Evolutionary conservation across 2,329 filamentous ascomycete genomes (phyloP).

Genomic region (Ceratocystis alfenasii): DNA sequence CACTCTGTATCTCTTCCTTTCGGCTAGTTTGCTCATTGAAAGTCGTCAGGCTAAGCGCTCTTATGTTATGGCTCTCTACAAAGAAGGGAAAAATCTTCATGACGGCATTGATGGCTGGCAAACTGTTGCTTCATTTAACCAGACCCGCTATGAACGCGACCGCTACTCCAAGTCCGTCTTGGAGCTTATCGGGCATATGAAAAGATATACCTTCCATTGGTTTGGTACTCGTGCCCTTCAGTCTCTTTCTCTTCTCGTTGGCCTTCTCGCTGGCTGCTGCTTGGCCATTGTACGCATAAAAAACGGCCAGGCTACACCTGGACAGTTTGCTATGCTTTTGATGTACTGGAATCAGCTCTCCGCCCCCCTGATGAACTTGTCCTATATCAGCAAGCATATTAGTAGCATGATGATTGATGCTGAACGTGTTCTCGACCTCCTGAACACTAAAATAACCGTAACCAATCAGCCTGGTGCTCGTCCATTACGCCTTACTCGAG

Average conservation of each 20-base stretch:
- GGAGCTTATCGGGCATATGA: slow-evolving; percentile 13
- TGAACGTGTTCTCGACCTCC: slow-evolving; percentile 45
- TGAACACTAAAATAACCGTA: slow-evolving; percentile 45
- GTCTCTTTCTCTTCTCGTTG: slow-evolving; percentile 53
- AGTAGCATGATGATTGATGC: slow-evolving; percentile 47
- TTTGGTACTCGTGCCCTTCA: slow-evolving; percentile 36
- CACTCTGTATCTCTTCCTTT: slow-evolving; percentile 44
- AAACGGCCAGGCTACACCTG: slow-evolving; percentile 46
- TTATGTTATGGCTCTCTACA: slow-evolving; percentile 42
- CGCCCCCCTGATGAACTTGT: slow-evolving; percentile 58
- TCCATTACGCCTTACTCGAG: slow-evolving; percentile 40
- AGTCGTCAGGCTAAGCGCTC: slow-evolving; percentile 40
- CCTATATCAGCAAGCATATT: slow-evolving; percentile 43
- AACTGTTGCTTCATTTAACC: slow-evolving; percentile 49
- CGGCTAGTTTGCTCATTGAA: slow-evolving; percentile 39
- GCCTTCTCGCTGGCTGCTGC: slow-evolving; percentile 52
- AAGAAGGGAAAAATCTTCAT: slow-evolving; percentile 44
- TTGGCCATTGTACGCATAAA: slow-evolving; percentile 55
- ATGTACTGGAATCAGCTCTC: slow-evolving; percentile 66
- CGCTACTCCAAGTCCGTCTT: slow-evolving; percentile 41
- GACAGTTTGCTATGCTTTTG: slow-evolving; percentile 58
- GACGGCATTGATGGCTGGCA: slow-evolving; percentile 48
- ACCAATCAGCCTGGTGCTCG: slow-evolving; percentile 40
- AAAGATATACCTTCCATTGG: slow-evolving; percentile 22
- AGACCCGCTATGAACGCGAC: slow-evolving; percentile 44